These are phyloP conservation scores for Elongisporangium undulatum DNA, from an alignment of 352 stramenopile species.

Conservation along the genomic window DNA sequence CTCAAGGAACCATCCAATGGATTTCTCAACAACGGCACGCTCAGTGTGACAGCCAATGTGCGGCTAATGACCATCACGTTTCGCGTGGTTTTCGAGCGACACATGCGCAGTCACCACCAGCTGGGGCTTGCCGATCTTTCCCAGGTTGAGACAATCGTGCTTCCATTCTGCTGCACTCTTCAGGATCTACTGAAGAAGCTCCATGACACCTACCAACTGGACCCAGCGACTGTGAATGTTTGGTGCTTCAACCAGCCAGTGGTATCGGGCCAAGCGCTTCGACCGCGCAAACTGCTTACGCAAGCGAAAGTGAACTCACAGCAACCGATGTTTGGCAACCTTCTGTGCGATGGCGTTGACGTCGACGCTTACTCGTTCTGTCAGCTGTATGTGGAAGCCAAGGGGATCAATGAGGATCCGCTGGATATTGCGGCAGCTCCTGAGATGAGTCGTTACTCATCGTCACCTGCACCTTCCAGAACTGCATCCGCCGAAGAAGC, in stretches of 20 bases:
- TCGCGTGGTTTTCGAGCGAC: constrained; percentile 52
- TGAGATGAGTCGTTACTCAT: not conserved
- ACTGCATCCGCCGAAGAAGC: not conserved
- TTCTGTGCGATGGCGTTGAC: constrained; percentile 73
- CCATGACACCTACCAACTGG: constrained; percentile 19
- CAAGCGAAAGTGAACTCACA: constrained; percentile 29
- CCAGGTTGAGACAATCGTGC: constrained; percentile 33
- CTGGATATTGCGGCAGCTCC: constrained; percentile 21
- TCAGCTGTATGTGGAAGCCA: constrained; percentile 65
- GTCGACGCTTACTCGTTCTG: constrained; percentile 84
- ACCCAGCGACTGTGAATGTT: constrained; percentile 24
- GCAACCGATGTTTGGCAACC: constrained; percentile 56
- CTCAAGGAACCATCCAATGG: constrained; percentile 51
- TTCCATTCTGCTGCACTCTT: constrained; percentile 70
- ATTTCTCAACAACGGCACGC: constrained; percentile 40
- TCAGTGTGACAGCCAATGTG: constrained; percentile 63
- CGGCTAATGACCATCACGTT: constrained; percentile 80
- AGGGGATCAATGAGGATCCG: constrained; percentile 20
- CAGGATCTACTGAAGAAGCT: constrained; percentile 46
- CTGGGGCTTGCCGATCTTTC: constrained; percentile 58
- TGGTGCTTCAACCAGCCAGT: constrained; percentile 83
- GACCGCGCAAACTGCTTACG: constrained; percentile 63
- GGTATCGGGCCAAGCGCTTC: constrained; percentile 65
- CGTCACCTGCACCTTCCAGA: constrained; percentile 1
- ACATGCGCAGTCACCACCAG: constrained; percentile 43